Base-by-base conservation (phyloP, 345 rosid genomes). In the Populus deltoides region DNA sequence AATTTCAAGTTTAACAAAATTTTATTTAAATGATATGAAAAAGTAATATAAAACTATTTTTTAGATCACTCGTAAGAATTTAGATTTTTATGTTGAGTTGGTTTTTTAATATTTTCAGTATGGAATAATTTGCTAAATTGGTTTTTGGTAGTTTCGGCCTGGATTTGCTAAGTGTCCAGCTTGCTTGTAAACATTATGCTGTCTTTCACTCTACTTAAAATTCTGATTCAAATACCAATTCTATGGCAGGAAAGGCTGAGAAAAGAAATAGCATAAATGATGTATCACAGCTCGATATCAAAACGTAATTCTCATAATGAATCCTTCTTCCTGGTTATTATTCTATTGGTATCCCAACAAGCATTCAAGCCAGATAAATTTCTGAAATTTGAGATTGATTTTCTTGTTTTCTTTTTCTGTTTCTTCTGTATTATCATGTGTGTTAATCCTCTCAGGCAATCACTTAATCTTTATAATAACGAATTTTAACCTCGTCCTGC, bases 241-340 rank as follows among this genome's bases (percentile, higher is more conserved):
- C 29, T 81, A 65, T 75, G 82, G 86, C 90, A 93, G 97, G 92
- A 77, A 93, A 82, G 83, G 75, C 79, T 45, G 93, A 86, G 81
- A 88, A 78, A 68, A 87, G 83, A 84, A 78, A 36, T 66, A 79
- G 76, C 79, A 77, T 70, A 35, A 76, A 79, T 76, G 90, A 87
- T 76, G 49, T 82, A 41, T 73, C 90, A 74, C 91, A 83, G 72
- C 77, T 88, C 15, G 94, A 90, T 67, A 69, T 66, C 38, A 88
- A 81, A 91, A 81, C 89, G 94, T 93, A 90, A 77, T 59, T 29
- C 17, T 72, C 38, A 69, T 45, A 9, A 45, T 27, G 18, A 49
- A 3, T 68, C 57, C 16, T 11, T 8, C 22, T 68, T 43, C 66
- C 18, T 59, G 66, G 18, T 17, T 15, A 35, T 55, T 27, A 39